phyloP scores from a whole-genome alignment of 768 basidiomycete genomes.

The Daedalea quercina region DNA sequence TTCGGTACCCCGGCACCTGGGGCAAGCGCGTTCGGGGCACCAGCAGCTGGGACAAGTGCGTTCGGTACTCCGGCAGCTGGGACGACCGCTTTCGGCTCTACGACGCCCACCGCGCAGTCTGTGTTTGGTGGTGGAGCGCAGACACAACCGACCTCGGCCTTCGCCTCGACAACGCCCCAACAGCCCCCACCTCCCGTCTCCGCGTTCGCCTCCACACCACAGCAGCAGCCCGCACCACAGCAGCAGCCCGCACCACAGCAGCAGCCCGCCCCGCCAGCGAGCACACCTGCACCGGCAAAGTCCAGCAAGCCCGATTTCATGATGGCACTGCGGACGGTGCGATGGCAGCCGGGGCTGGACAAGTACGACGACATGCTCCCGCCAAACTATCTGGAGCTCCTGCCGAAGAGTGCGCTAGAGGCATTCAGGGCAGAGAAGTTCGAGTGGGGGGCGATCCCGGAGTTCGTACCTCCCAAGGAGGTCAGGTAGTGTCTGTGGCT shows the following conservation, averaged over 20 bases:
- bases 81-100: too few species aligned
- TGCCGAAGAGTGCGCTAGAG: slow-evolving; percentile 44
- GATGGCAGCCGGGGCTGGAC: slow-evolving; percentile 40
- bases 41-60: background rate
- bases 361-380: slow-evolving; percentile 55
- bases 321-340: slow-evolving; percentile 20
- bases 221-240: too few species aligned
- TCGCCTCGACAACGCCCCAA: slow-evolving; percentile 13
- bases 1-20: slow-evolving; percentile 11
- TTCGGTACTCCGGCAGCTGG: too few species aligned
- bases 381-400: slow-evolving; percentile 44
- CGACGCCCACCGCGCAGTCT: too few species aligned
- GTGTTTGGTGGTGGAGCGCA: too few species aligned
- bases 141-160: slow-evolving; percentile 19
- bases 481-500: slow-evolving; percentile 19
- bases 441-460: slow-evolving; percentile 65
- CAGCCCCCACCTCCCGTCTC: slow-evolving; percentile 1
- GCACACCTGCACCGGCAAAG: slow-evolving; percentile 11
- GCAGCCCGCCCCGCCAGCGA: slow-evolving; percentile 1
- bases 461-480: slow-evolving; percentile 66
- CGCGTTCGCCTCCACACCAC: background rate
- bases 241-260: slow-evolving; percentile 1
- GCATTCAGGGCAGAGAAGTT: slow-evolving; percentile 54
- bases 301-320: slow-evolving; percentile 28
- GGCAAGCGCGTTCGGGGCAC: slow-evolving; percentile 10